Percentiles rank a stretch among this genome's conserved stretches.
Conservation (phyloP, 495 filamentous ascomycete species). For the Aspergillus ostianus region DNA sequence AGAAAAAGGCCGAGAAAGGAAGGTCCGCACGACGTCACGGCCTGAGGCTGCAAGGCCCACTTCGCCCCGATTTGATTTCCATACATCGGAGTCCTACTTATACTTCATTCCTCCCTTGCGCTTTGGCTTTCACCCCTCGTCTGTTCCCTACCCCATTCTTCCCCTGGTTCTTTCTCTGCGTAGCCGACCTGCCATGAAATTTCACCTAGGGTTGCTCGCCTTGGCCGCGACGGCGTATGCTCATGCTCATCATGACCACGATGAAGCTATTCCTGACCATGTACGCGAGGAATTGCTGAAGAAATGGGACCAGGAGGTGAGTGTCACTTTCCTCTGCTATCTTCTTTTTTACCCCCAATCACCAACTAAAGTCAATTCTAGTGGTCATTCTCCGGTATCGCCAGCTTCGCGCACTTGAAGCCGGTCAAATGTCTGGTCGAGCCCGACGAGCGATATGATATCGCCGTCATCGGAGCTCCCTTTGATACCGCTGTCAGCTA, state of each 20-base stretch:
- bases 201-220: constrained; percentile 32
- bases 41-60: constrained; percentile 21
- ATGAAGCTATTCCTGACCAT: constrained; percentile 39
- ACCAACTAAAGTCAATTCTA: constrained; percentile 23
- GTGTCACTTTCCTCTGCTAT: background rate
- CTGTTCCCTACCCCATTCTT: background rate
- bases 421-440: constrained; percentile 72
- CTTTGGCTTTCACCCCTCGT: background rate
- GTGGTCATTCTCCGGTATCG: constrained; percentile 77
- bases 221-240: constrained; percentile 34
- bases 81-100: background rate
- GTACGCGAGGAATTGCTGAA: constrained; percentile 46
- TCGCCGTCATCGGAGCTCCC: constrained; percentile 76
- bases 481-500: constrained; percentile 84
- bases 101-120: too few species aligned
- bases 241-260: constrained; percentile 40
- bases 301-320: constrained; percentile 56
- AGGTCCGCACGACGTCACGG: constrained; percentile 44
- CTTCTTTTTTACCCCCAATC: too few species aligned
- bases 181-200: constrained; percentile 25
- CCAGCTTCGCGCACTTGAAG: constrained; percentile 75
- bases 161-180: background rate
- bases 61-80: background rate
- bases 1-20: constrained; percentile 39
- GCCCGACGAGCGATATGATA: constrained; percentile 67